A percentile compares a stretch with the other conserved stretches of the same genome.
These are phyloP conservation scores for Penicillium waksmanii DNA, from an alignment of 495 filamentous ascomycete genomes.

Conservation along the genomic window DNA sequence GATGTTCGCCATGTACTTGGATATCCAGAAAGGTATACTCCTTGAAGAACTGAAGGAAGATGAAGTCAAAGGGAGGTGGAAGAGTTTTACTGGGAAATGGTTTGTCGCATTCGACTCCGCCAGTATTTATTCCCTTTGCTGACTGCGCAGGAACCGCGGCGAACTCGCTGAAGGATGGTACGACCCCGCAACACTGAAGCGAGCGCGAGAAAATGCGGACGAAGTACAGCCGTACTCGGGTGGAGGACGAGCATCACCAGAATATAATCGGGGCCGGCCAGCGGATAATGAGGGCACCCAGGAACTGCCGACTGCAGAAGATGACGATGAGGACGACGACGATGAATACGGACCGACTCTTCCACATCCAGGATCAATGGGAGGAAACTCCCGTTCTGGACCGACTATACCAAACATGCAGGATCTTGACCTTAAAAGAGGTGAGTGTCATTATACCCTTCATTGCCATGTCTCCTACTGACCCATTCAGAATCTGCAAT, in stretches of 20 bases:
- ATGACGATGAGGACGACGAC: slow-evolving; percentile 52
- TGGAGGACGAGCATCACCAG: slow-evolving; percentile 29
- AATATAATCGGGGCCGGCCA: slow-evolving; percentile 25
- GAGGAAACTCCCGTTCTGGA: slow-evolving; percentile 49
- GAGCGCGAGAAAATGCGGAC: slow-evolving; percentile 41
- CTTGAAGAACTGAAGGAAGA: slow-evolving; percentile 66
- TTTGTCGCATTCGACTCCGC: slow-evolving; percentile 40
- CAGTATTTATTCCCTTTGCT: slow-evolving; percentile 12
- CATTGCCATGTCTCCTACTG: not conserved
- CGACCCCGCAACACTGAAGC: slow-evolving; percentile 65
- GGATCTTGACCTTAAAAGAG: slow-evolving; percentile 73
- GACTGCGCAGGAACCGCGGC: slow-evolving; percentile 74
- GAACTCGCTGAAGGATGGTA: slow-evolving; percentile 96
- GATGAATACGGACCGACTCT: slow-evolving; percentile 76
- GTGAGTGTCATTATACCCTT: slow-evolving; percentile 35
- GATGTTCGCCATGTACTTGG: slow-evolving; percentile 84
- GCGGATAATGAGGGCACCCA: slow-evolving; percentile 12
- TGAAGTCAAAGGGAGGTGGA: slow-evolving; percentile 85
- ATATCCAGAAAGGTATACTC: slow-evolving; percentile 79
- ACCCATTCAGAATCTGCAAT: slow-evolving; percentile 47
- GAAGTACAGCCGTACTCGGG: slow-evolving; percentile 8
- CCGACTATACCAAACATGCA: slow-evolving; percentile 75
- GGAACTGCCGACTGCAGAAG: slow-evolving; percentile 33
- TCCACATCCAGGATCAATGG: slow-evolving; percentile 42
- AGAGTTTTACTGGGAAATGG: slow-evolving; percentile 91